Evolutionary conservation across 495 filamentous ascomycete species (phyloP).

Genomic region (Emericellopsis terricola): DNA sequence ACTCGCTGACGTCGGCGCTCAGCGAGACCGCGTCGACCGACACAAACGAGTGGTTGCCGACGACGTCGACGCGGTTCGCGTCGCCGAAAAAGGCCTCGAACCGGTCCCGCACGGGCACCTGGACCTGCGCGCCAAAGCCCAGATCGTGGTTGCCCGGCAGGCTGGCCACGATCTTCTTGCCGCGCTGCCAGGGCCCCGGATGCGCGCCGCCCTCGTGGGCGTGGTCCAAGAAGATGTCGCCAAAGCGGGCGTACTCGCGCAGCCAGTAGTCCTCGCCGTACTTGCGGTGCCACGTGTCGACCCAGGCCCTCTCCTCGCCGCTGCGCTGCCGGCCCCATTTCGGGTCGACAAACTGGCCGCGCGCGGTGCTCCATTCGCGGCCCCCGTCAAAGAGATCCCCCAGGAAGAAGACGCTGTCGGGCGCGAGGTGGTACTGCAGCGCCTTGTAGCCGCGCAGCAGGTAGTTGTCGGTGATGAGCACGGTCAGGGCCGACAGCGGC

Average conservation of each 20-base stretch:
- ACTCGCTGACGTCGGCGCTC: conserved; percentile 38
- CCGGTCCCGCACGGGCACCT: conserved; percentile 55
- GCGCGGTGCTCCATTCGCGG: conserved; percentile 71
- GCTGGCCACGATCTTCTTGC: conserved; percentile 54
- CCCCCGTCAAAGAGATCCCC: conserved; percentile 96
- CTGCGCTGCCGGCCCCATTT: conserved; percentile 30
- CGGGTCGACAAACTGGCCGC: conserved; percentile 40
- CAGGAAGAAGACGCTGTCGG: conserved; percentile 74
- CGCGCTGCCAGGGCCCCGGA: conserved; percentile 20
- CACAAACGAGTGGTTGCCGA: conserved; percentile 92
- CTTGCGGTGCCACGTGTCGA: conserved; percentile 48
- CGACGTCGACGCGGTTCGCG: conserved; percentile 68
- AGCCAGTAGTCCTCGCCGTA: conserved; percentile 72
- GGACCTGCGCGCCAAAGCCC: conserved; percentile 78
- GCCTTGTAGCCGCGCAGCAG: conserved; percentile 58
- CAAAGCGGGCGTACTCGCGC: conserved; percentile 63
- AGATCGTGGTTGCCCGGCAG: conserved; percentile 94
- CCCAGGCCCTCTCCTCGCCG: conserved; percentile 24
- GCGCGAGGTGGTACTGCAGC: conserved; percentile 49
- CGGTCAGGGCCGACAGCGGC: conserved; percentile 63
- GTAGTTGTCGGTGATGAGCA: conserved; percentile 76
- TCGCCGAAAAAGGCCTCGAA: conserved; percentile 84
- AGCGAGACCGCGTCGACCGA: conserved; percentile 77
- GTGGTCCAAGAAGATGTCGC: conserved; percentile 53
- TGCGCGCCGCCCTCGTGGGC: conserved; percentile 27